A percentile compares a stretch with the other conserved stretches of the same genome.
phyloP scores from a whole-genome alignment of 192 early-diverging fungal species.

The Backusella westeae region DNA sequence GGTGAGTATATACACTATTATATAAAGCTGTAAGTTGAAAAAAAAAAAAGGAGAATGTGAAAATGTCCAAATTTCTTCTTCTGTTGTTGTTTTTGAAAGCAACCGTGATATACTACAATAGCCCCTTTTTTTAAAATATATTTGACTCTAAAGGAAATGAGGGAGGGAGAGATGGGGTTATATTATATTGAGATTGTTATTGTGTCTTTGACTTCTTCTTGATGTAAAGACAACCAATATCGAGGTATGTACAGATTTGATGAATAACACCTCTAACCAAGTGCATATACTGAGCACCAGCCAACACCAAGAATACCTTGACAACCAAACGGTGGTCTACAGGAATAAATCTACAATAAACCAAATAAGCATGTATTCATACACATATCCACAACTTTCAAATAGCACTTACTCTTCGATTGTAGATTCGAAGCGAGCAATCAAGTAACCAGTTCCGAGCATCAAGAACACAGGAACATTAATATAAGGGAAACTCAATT shows the following conservation, averaged over 20 bases:
- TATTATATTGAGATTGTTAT: neutral
- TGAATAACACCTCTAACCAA: conserved; percentile 71
- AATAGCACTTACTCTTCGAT: conserved; percentile 37
- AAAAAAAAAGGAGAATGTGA: too few species aligned
- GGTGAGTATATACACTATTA: too few species aligned
- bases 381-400: neutral
- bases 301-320: conserved; percentile 7
- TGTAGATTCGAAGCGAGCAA: conserved; percentile 52
- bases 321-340: conserved; percentile 21
- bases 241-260: conserved; percentile 71
- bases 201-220: conserved; percentile 55
- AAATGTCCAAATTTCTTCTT: too few species aligned
- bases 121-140: neutral
- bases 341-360: conserved; percentile 23
- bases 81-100: too few species aligned
- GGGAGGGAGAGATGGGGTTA: neutral
- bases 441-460: conserved; percentile 58
- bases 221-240: conserved; percentile 80
- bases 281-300: conserved; percentile 54
- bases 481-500: conserved; percentile 76
- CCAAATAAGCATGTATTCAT: neutral
- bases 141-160: neutral
- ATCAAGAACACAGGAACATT: conserved; percentile 58
- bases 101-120: too few species aligned
- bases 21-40: too few species aligned